Evolutionary conservation across 148 eudicot species (phyloP), one percentile per base, ranked within the genome.

Genomic region (Cornus florida): DNA sequence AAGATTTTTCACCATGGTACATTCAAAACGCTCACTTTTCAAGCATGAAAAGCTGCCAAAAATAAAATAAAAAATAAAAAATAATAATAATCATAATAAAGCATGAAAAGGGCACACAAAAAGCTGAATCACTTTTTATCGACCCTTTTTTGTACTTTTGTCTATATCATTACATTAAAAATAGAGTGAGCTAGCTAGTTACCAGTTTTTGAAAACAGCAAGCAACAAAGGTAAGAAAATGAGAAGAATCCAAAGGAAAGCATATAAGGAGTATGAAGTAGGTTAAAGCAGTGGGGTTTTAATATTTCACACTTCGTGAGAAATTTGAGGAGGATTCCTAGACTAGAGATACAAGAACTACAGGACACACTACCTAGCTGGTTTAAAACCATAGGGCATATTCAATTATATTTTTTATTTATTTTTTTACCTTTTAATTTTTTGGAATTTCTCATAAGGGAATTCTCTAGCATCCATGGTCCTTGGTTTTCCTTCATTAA

Each of bases 261-360:
- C 76, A 72, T 72, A 16, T 22, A 48, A 28, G 65, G 62, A 79
- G 59, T 43, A 64, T 48, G 48, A 46, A 72, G 24, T 71, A 79
- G 72, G 78, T 82, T 68, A 82, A 57, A 41, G 6, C 0, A 8
- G 3, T 67, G 28, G 12, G 70, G 9, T 70, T 70, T 67, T 76
- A 23, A n/a, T 69, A 74, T 23, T 74, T 28, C 28, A 41, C 70
- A 66, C 4, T 4, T 4, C 12, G 67, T 73, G 77, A 56, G 81
- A 78, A 84, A 78, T 84, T 83, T 75, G 48, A 87, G 81, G 79
- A 65, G 85, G 85, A 84, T 82, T 85, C 87, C 80, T 80, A 4
- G 77, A 82, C 65, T 80, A 68, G 73, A 80, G 83, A 67, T 80
- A 80, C 87, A 83, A 87, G 46, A 75, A 73, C 84, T 81, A 85